Conservation (phyloP, 176 grass and related monocot genomes). For the Rhynchospora pubera region DNA sequence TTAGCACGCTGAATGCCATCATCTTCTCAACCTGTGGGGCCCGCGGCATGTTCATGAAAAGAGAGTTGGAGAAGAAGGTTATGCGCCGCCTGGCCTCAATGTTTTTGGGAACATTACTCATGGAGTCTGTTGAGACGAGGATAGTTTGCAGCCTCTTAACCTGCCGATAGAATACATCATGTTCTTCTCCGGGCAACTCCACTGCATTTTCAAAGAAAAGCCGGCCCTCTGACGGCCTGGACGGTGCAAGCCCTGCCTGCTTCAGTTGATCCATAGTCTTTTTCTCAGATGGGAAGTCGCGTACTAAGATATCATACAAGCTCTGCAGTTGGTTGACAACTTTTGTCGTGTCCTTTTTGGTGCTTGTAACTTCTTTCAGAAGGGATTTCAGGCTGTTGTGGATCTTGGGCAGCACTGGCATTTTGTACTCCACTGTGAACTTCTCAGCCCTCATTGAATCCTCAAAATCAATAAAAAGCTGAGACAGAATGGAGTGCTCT, state of each 20-base stretch:
- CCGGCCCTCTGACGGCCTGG: slow-evolving; percentile 20
- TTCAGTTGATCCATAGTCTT: slow-evolving; percentile 77
- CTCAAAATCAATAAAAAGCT: slow-evolving; percentile 61
- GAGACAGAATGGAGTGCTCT: slow-evolving; percentile 54
- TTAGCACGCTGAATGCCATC: slow-evolving; percentile 85
- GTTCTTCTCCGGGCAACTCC: slow-evolving; percentile 50
- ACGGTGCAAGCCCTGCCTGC: slow-evolving; percentile 55
- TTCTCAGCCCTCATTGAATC: slow-evolving; percentile 48
- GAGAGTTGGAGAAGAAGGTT: slow-evolving; percentile 90
- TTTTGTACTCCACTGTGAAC: slow-evolving; percentile 75
- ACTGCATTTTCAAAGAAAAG: slow-evolving; percentile 81
- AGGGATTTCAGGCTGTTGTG: slow-evolving; percentile 53
- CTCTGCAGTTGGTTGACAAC: slow-evolving; percentile 78
- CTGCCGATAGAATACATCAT: slow-evolving; percentile 64
- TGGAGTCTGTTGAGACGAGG: slow-evolving; percentile 72
- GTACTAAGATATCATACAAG: slow-evolving; percentile 67
- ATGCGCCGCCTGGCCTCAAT: slow-evolving; percentile 82
- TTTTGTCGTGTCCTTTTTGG: slow-evolving; percentile 59
- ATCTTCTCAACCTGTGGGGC: slow-evolving; percentile 94
- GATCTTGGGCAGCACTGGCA: slow-evolving; percentile 43
- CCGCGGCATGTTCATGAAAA: slow-evolving; percentile 98
- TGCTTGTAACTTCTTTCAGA: slow-evolving; percentile 41
- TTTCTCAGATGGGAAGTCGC: slow-evolving; percentile 73
- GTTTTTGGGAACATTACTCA: slow-evolving; percentile 87
- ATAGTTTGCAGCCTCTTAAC: slow-evolving; percentile 65